A percentile compares a stretch with the other conserved stretches of the same genome.
phyloP scores from a whole-genome alignment of 2,329 filamentous ascomycete genomes.

The Leptographium wingfieldii region DNA sequence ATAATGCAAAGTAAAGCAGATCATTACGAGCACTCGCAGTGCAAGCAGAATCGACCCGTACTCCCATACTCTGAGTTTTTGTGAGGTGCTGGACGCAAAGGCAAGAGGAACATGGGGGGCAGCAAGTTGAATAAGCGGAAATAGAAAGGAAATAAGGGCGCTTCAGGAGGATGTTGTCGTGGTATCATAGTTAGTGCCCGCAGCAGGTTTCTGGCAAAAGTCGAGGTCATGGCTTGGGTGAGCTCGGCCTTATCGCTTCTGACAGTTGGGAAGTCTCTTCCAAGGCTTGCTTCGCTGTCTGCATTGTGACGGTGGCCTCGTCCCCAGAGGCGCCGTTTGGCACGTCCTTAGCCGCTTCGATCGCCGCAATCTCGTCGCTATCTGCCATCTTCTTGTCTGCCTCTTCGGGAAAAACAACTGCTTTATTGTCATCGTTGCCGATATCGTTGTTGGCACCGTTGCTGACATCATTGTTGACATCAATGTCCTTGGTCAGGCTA shows the following conservation, averaged over 20 bases:
- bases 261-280: neutral
- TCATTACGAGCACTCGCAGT: neutral
- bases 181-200: neutral
- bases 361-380: neutral
- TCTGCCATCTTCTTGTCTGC: too few species aligned
- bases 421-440: neutral
- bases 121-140: neutral
- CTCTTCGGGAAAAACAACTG: neutral
- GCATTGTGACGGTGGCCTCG: neutral
- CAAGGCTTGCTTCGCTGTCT: neutral
- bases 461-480: neutral
- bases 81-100: neutral
- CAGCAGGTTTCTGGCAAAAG: neutral
- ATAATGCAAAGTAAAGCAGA: neutral
- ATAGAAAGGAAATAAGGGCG: neutral
- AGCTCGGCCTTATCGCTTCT: neutral
- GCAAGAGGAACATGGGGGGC: neutral
- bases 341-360: neutral
- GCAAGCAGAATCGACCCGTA: neutral
- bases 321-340: neutral
- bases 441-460: neutral
- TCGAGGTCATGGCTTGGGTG: constrained; percentile 1
- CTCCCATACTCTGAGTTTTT: neutral
- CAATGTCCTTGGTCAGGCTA: neutral
- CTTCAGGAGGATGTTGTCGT: neutral